Conservation (phyloP, 176 grass and related monocot species). For the Triticum aestivum region IWGSC_CS_RefSeq_v2.1 NC_057810.1:24289167-24289666, state of each 20-base stretch:
- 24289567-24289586: not conserved
- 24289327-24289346: not conserved
- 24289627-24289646: not conserved
- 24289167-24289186: not conserved
- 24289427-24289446: not conserved
- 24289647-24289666: not conserved
- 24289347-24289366: not conserved
- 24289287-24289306: not conserved
- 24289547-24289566: not conserved
- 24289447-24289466: not conserved
- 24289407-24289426: not conserved
- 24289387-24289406: not conserved
- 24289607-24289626: not conserved
- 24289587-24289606: not conserved
- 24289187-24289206: not conserved
- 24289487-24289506: not conserved
- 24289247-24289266: not conserved
- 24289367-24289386: not conserved
- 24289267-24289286: not conserved
- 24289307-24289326: not conserved
- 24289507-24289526: not conserved
- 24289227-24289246: not conserved
- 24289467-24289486: not conserved
- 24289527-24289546: not conserved
- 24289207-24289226: not conserved